Conservation (phyloP, 225 moss, liverwort and hornwort species). For the Anthoceros angustus region DNA sequence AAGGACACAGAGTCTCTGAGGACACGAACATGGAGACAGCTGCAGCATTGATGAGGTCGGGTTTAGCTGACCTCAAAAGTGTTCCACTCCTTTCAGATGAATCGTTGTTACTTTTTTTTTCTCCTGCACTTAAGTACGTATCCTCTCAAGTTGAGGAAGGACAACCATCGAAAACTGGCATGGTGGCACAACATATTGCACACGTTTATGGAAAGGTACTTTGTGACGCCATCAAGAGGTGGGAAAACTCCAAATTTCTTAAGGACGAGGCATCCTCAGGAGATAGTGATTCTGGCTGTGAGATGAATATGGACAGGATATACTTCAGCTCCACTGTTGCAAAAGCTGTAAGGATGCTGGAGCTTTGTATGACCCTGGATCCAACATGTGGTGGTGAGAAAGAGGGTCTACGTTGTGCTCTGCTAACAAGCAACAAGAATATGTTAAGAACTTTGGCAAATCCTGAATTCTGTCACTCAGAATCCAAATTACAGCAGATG, state of each 20-base stretch:
- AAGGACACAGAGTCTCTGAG: slow-evolving; percentile 10
- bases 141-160: slow-evolving; percentile 17
- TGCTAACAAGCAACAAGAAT: slow-evolving; percentile 31
- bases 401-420: slow-evolving; percentile 29
- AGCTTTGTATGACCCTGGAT: slow-evolving; percentile 32
- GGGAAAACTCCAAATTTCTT: slow-evolving; percentile 35
- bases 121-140: slow-evolving; percentile 49
- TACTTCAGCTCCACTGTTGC: slow-evolving; percentile 33
- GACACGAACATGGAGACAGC: slow-evolving; percentile 16
- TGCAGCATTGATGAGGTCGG: slow-evolving; percentile 21
- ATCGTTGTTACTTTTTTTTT: slow-evolving; percentile 43
- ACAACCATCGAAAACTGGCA: slow-evolving; percentile 6
- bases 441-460: slow-evolving; percentile 18
- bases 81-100: slow-evolving; percentile 28
- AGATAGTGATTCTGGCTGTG: background rate
- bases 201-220: slow-evolving; percentile 43
- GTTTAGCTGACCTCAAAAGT: slow-evolving; percentile 3
- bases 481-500: slow-evolving; percentile 17
- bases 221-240: slow-evolving; percentile 31
- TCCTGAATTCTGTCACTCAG: slow-evolving; percentile 17
- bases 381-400: slow-evolving; percentile 29
- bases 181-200: slow-evolving; percentile 33
- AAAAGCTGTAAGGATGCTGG: slow-evolving; percentile 35
- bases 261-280: slow-evolving; percentile 4
- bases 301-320: slow-evolving; percentile 16